Evolutionary conservation across 305 asterid genomes (phyloP), one percentile per base, ranked within the genome.

Genomic region (Petunia hybrid): DNA sequence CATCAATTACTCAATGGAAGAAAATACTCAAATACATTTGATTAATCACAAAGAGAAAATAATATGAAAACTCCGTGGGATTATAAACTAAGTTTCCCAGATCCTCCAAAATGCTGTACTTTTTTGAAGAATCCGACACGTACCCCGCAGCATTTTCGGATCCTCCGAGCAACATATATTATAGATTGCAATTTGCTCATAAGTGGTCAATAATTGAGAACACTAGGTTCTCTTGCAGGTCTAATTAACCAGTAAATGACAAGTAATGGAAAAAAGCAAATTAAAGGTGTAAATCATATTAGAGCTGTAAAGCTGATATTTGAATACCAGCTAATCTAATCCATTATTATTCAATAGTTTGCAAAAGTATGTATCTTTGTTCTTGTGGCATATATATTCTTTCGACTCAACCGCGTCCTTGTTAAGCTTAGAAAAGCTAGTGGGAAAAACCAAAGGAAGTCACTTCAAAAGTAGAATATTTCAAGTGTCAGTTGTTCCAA

Each of bases 161-260:
- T 22, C 31, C 31, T 22, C 31, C 31, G 31, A 22, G 31, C 31
- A 22, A 9, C n/a, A 10, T 9, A 10, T 13, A 22, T 10, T 22
- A 70, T 3, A 43, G 0, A 9, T 45, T 45, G 42, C 1, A 12
- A 4, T 22, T 9, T 45, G 40, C 60, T 22, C 77, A 70, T 70
- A 16, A 70, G 13, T 56, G 61, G 61, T 56, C 31, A 56, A 14
- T 56, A 56, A 4, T 70, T 70, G 59, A 45, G 43, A 70, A 46
- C 57, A 45, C 10, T 22, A 22, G 59, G n/a, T 69, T 69, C 76
- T 69, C 42, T 45, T 31, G 48, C 42, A 46, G 77, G 60, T 45
- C 77, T 70, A 31, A 22, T 22, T 22, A 22, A 45, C 42, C 1
- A 4, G 10, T 46, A 22, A 70, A 22, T 22, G 12, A 46, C 77